Conservation (phyloP, 768 basidiomycete genomes). For the Agrocybe chaxingu region DNA sequence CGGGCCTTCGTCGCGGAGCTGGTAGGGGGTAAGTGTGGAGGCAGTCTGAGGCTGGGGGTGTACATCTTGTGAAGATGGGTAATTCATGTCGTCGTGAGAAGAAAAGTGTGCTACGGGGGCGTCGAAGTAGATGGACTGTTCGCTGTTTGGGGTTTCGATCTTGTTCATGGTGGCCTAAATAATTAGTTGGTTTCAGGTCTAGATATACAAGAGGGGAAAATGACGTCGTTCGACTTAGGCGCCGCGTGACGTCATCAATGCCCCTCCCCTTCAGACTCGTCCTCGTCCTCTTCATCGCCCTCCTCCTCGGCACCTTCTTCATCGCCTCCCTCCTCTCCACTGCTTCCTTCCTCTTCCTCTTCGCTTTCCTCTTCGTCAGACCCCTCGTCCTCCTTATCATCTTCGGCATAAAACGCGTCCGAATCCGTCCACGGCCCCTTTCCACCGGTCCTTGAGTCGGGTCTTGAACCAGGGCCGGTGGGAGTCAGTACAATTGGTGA, state of each 20-base stretch:
- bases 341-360: slow-evolving; percentile 17
- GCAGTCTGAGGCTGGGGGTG: neutral
- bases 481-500: slow-evolving; percentile 61
- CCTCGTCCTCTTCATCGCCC: slow-evolving; percentile 7
- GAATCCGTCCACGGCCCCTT: slow-evolving; percentile 57
- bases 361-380: slow-evolving; percentile 29
- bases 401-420: slow-evolving; percentile 73
- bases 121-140: slow-evolving; percentile 14
- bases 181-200: neutral
- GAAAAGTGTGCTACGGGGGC: slow-evolving; percentile 4
- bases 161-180: neutral
- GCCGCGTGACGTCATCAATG: slow-evolving; percentile 12
- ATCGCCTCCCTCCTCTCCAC: slow-evolving; percentile 16
- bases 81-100: slow-evolving; percentile 1
- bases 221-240: neutral
- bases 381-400: slow-evolving; percentile 25
- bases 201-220: no score
- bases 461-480: slow-evolving; percentile 35
- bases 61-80: slow-evolving; percentile 15
- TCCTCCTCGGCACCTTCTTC: slow-evolving; percentile 14
- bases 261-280: slow-evolving; percentile 8
- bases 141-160: slow-evolving; percentile 9
- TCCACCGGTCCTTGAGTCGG: slow-evolving; percentile 35
- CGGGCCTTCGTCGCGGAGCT: neutral
- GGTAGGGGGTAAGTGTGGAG: slow-evolving; percentile 1